Base-by-base conservation (phyloP, 306 rosid species). In the Rubus parviflorus region DNA sequence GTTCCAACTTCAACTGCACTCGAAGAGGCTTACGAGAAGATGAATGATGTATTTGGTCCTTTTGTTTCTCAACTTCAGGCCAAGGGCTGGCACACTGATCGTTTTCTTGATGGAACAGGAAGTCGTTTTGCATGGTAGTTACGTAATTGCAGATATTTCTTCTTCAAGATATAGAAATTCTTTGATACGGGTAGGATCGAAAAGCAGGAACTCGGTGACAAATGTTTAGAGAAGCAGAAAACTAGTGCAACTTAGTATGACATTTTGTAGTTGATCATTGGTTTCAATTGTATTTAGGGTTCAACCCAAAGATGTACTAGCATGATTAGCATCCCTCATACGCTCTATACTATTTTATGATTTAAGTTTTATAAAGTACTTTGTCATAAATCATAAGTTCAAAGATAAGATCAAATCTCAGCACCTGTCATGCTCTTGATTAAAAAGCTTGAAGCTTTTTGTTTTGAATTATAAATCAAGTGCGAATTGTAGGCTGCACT, bases 11-110 rank as follows among this genome's bases (percentile, higher is more conserved):
- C 70, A 38, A 68, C 61, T 58, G 83, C 79, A 48, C 62, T 94
- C 73, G 77, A 77, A 30, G 95, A 89, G 16, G 97, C 98, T 48
- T 90, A 90, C 1, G 81, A 87, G 79, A 94, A 87, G 85, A 89
- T 92, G 97, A 89, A 88, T 57, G 85, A 81, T 14, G 85, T 88
- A 13, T 88, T 86, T 76, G 82, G 75, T 79, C 79, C 90, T 6
- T 92, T 94, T 82, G 75, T 94, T 41, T 84, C 77, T 58, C 88
- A 85, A 79, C 77, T 94, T 40, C 97, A 89, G 83, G 88, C 80
- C 84, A 92, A 88, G 84, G 97, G 97, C 60, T 94, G 98, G 98
- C 88, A 94, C 80, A 90, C 98, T n/a, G 97, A 94, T 78, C 93
- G 93, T 47, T 94, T 94, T 88, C 88, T 94, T 16, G 92, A 90